Percentiles rank a stretch among this genome's conserved stretches.
Conservation (phyloP, 495 filamentous ascomycete species). For the Aspergillus conjunctus region DNA sequence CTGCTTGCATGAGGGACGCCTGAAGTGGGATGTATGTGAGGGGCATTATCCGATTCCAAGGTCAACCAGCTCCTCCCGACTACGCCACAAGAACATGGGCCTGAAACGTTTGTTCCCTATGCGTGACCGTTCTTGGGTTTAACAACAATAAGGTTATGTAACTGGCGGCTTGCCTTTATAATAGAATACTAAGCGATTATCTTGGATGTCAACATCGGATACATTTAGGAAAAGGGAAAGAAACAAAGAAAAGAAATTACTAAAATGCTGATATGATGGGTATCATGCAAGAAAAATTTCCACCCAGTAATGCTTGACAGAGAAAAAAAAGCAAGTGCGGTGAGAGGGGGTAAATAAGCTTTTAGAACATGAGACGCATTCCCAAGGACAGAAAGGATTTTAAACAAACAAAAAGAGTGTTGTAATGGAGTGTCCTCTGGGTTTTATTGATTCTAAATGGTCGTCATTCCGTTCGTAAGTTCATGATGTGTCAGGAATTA, state of each 20-base stretch:
- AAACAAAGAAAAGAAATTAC: slow-evolving; percentile 11
- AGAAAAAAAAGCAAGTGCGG: slow-evolving; percentile 3
- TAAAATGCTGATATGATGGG: slow-evolving; percentile 21
- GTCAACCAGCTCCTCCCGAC: no score
- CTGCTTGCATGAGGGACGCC: not conserved
- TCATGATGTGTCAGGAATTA: slow-evolving; percentile 14
- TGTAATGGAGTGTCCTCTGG: not conserved
- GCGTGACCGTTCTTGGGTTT: not conserved
- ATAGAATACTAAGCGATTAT: slow-evolving; percentile 13
- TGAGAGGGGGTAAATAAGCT: not conserved
- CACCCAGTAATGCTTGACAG: slow-evolving; percentile 16
- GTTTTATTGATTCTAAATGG: not conserved
- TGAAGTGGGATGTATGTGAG: not conserved
- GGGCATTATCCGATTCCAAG: not conserved
- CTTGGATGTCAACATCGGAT: slow-evolving; percentile 6
- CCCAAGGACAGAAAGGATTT: not conserved
- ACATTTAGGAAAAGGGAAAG: slow-evolving; percentile 3
- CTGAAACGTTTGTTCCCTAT: not conserved
- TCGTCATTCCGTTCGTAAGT: slow-evolving; percentile 21
- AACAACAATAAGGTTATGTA: not conserved
- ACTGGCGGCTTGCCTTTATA: slow-evolving; percentile 10
- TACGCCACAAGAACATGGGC: not conserved
- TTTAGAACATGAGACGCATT: slow-evolving; percentile 1
- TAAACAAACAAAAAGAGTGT: slow-evolving; percentile 10
- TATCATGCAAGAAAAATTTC: slow-evolving; percentile 24